phyloP scores from a whole-genome alignment of 257 asterid genomes.

The Linderniella brevidens region DNA sequence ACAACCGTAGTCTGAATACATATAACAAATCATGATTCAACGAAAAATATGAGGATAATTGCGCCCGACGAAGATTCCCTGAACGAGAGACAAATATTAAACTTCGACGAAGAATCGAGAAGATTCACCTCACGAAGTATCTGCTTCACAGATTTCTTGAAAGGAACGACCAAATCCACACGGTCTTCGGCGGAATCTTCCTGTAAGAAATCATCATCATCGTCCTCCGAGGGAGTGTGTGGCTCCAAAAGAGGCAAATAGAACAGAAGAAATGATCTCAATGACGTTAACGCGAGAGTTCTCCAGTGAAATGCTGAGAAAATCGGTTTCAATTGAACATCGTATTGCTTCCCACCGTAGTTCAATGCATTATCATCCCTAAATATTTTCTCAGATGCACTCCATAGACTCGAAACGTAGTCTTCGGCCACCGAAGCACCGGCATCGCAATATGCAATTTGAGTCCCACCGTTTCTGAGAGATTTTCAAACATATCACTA shows the following conservation, averaged over 20 bases:
- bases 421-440: constrained; percentile 44
- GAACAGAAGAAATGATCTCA: constrained; percentile 62
- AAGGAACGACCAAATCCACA: constrained; percentile 58
- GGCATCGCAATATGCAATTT: constrained; percentile 52
- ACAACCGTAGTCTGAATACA: constrained; percentile 48
- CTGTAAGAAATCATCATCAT: constrained; percentile 53
- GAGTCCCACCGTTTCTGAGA: constrained; percentile 28
- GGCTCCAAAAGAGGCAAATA: constrained; percentile 91
- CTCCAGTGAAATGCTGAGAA: constrained; percentile 86
- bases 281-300: constrained; percentile 44
- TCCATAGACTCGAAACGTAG: constrained; percentile 18
- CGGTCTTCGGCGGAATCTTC: constrained; percentile 32
- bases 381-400: constrained; percentile 23
- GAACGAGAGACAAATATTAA: background rate
- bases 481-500: constrained; percentile 6
- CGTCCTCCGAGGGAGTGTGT: constrained; percentile 35
- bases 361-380: constrained; percentile 19
- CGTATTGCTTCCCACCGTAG: constrained; percentile 40
- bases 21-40: constrained; percentile 5
- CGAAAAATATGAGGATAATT: background rate
- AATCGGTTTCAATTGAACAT: constrained; percentile 52
- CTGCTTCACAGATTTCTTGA: constrained; percentile 81
- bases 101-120: background rate
- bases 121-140: constrained; percentile 59
- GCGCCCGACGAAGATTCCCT: too few relatives aligned